Evolutionary conservation across 805 yeast species (phyloP), one percentile per base, ranked within the genome.

Genomic region (Pichia nakasei): DNA sequence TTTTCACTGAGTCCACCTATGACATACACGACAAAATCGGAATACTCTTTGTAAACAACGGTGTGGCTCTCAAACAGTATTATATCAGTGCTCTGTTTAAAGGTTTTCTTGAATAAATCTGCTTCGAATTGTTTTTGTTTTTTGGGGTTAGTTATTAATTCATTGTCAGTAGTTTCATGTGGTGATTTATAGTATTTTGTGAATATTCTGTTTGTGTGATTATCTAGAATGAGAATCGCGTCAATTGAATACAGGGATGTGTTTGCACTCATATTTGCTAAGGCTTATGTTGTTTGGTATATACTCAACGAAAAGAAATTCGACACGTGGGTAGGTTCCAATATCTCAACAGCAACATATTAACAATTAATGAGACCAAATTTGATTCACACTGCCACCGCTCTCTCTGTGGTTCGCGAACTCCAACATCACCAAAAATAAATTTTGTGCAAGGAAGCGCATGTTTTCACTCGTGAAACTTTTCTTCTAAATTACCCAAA

Each of bases 111-210:
- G 56, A 81, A 82, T 35, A 93, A 65, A 5, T 73, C 70, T 52
- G 75, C 66, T 65, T 93, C 98, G 61, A 91, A 93, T 44, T 78
- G 70, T 45, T 70, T 67, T 65, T 93, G 97, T 51, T 79, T 79
- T 58, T 78, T 78, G 44, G 53, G 48, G 49, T 51, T 56, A 22
- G 56, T 39, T 40, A 56, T 45, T 46, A 53, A 42, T 49, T 56
- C 67, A 57, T 54, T 61, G 22, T 64, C 64, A 6, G 60, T 57
- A 22, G 56, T 53, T 34, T 56, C 63, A 51, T 80, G 80, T 34
- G 87, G 84, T 11, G 82, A 76, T 41, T 71, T 69, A 68, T 82
- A 91, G 70, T 91, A 93, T 59, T 89, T 89, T 50, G 95, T 82
- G 57, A 76, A 84, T 35, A 93, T 66, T 54, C 97, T 70, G 44